Base-by-base conservation (phyloP, 768 basidiomycete species). In the Atractiella rhizophila region DNA sequence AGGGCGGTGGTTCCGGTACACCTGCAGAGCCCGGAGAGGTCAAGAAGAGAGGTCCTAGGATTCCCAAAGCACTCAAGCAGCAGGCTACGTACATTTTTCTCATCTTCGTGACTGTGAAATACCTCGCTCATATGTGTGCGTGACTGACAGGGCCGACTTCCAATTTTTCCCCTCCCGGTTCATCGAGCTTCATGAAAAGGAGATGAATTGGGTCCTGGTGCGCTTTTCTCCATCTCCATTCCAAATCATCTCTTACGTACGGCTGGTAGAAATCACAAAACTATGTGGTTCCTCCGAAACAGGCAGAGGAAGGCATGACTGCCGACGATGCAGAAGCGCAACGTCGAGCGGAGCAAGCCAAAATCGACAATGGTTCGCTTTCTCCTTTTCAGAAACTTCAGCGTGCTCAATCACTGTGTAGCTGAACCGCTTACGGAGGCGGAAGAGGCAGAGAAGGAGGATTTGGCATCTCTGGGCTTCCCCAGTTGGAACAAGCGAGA, bases 391-490 rank as follows among this genome's bases (percentile, higher is more conserved):
- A 19, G 4, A 11, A 5, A 4, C 19, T 28, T 16, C 24, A 6
- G 8, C 23, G n/a, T 28, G 21, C 37, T 9, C 28, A 44, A 39
- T 38, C 6, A 44, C 11, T 40, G 0, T 46, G 1, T 29, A 80
- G 88, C 88, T 28, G 83, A 82, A 48, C 76, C 79, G 1, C 64
- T 96, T 28, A 85, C 74, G 0, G 86, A 94, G 50, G 80, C 81
- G 35, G 86, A 98, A 53, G 60, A 69, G 47, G 67, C 68, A 4
- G 64, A 70, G 55, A 94, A 88, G 61, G 82, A 88, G 24, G 68
- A 66, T 33, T 70, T 77, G 24, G 68, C 71, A 6, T 65, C 64
- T 25, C 63, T 75, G 40, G 86, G 86, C 13, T 94, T 94, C 62
- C 69, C 72, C 25, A 72, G 76, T 48, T 94, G 88, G 88, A 78